Base-by-base conservation (phyloP, 768 basidiomycete species). In the Melanogaster broomeanus region DNA sequence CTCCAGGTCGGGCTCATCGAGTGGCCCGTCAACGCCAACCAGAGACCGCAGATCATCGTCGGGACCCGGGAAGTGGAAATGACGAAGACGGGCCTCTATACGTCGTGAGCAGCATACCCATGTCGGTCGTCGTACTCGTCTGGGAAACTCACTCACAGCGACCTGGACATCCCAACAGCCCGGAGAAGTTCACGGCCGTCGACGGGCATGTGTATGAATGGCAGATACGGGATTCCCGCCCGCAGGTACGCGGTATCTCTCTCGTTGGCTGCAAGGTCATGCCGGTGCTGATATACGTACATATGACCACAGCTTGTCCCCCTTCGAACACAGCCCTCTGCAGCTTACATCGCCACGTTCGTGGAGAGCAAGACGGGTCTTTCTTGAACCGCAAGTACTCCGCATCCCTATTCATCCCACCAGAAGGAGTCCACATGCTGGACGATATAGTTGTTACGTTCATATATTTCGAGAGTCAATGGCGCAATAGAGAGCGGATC, bases 371-470 rank as follows among this genome's bases (percentile, higher is more conserved):
- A 47, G 0, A 54, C 62, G 2, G 51, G 59, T 1, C 50, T 10
- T 53, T 56, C 19, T 22, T 57, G 9, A 33, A 45, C 5, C 60
- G 60, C 6, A 64, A 50, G 48, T 31, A 49, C 15, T 49, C 55
- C 4, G 60, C 63, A 3, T 59, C 64, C 10, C 53, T 72, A 6
- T 59, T 60, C 28, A 34, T 73, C 19, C 52, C 64, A 11, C 67
- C 67, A 8, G 65, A 64, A 25, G 70, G 69, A 6, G 37, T 49
- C 10, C 54, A 42, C 27, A 70, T 72, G 34, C 50, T 72, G 12
- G 70, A 73, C 43, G 72, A 72, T 31, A 70, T 72, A 31, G 22
- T 72, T 28, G 67, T 70, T 48, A 72, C 72, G 0, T 72, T 73
- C 27, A 52, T 73, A 18, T 73, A 69, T 40, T 69, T 70, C n/a